These are phyloP conservation scores for Corinectria fuckeliana DNA, from an alignment of 2,329 filamentous ascomycete genomes.

Conservation along the genomic window DNA sequence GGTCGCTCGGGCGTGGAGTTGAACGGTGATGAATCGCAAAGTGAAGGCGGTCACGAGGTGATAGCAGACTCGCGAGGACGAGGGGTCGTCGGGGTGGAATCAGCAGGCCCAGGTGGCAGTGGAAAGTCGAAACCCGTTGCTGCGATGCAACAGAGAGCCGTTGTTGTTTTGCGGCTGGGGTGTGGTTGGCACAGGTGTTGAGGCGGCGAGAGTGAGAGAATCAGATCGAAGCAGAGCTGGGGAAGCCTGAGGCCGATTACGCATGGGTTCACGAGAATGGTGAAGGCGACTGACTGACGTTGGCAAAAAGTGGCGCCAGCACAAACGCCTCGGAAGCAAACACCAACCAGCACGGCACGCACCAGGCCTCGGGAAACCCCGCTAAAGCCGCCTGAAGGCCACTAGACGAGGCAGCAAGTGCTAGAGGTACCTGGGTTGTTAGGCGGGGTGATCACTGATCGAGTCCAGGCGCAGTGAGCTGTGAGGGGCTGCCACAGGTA, in stretches of 20 bases:
- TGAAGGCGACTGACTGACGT: slow-evolving; percentile 23
- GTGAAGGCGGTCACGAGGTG: slow-evolving; percentile 16
- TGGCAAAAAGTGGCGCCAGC: slow-evolving; percentile 29
- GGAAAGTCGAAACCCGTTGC: background rate
- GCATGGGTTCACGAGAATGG: slow-evolving; percentile 31
- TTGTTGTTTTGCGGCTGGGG: slow-evolving; percentile 4
- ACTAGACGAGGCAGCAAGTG: background rate
- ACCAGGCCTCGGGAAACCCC: slow-evolving; percentile 23
- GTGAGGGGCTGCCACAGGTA: background rate
- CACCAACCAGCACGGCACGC: background rate
- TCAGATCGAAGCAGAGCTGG: slow-evolving; percentile 20
- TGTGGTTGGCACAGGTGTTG: background rate
- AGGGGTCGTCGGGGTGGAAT: slow-evolving; percentile 4
- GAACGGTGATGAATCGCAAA: slow-evolving; percentile 7
- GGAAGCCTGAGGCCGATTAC: slow-evolving; percentile 25
- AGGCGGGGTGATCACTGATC: slow-evolving; percentile 18
- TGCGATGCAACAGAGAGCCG: background rate
- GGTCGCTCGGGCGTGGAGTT: slow-evolving; percentile 6
- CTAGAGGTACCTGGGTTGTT: background rate
- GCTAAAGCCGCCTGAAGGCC: slow-evolving; percentile 7
- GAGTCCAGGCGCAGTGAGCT: background rate
- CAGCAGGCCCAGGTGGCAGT: background rate
- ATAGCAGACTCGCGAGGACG: slow-evolving; percentile 9
- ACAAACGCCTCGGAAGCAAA: background rate
- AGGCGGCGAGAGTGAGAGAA: slow-evolving; percentile 10